Percentiles rank a stretch among this genome's conserved stretches.
These are phyloP conservation scores for Fusarium decemcellulare DNA, from an alignment of 2,329 filamentous ascomycete genomes.

Conservation along the genomic window DNA sequence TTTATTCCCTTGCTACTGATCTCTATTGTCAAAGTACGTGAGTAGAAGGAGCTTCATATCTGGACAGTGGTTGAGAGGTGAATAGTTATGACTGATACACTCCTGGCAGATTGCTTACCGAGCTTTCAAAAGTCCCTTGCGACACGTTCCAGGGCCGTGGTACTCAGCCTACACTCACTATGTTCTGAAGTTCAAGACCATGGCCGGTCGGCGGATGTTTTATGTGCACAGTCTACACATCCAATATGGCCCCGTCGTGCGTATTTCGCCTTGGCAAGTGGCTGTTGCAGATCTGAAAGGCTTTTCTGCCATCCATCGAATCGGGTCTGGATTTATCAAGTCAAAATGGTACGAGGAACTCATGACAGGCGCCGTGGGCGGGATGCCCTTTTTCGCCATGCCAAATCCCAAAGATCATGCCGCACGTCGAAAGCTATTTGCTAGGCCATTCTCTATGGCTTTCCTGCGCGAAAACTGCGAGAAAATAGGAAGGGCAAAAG, in stretches of 20 bases:
- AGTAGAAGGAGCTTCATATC: no score
- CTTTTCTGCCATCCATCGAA: neutral
- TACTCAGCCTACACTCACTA: neutral
- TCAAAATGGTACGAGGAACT: neutral
- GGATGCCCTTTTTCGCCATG: neutral
- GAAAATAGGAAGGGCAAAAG: no score
- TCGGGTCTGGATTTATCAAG: neutral
- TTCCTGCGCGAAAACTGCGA: no score
- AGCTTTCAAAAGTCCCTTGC: neutral
- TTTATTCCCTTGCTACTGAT: no score
- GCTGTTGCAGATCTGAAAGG: neutral
- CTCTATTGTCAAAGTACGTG: no score
- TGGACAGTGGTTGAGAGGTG: no score
- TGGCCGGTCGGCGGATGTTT: neutral
- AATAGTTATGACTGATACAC: no score
- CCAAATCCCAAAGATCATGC: neutral
- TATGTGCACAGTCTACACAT: neutral
- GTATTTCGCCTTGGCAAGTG: neutral
- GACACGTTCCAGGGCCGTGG: neutral
- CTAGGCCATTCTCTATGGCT: no score
- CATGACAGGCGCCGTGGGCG: neutral
- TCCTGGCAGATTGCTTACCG: no score
- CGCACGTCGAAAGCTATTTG: neutral
- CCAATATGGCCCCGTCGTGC: neutral
- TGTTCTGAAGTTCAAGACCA: neutral